phyloP scores from a whole-genome alignment of 2,329 filamentous ascomycete species.

The Zalaria obscura region DNA sequence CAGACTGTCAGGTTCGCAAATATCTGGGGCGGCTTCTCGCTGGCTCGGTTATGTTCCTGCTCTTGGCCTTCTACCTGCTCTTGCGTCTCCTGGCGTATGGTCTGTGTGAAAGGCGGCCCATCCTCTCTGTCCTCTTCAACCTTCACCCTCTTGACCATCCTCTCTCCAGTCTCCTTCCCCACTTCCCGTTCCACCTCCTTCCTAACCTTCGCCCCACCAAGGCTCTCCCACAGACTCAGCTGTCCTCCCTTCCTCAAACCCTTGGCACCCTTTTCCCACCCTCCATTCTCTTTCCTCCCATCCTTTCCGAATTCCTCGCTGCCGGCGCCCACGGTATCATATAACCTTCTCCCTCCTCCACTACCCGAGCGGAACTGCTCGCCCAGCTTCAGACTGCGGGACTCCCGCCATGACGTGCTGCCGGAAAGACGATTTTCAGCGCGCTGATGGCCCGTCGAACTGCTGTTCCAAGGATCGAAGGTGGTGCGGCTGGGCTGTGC shows the following conservation, averaged over 20 bases:
- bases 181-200: conserved; percentile 7
- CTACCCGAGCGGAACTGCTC: conserved; percentile 49
- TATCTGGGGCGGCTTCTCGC: conserved; percentile 8
- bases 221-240: conserved; percentile 22
- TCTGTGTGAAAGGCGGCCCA: neutral
- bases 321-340: conserved; percentile 52
- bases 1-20: conserved; percentile 65
- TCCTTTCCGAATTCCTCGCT: conserved; percentile 40
- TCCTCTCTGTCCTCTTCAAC: neutral
- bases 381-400: conserved; percentile 53
- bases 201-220: conserved; percentile 9
- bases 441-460: conserved; percentile 70
- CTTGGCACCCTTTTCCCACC: conserved; percentile 33
- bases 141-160: no score
- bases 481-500: conserved; percentile 95
- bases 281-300: conserved; percentile 37
- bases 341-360: conserved; percentile 43
- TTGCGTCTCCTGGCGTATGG: neutral
- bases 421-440: conserved; percentile 52
- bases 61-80: neutral
- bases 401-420: conserved; percentile 56
- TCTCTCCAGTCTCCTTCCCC: neutral
- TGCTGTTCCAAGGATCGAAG: conserved; percentile 91
- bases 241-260: conserved; percentile 33
- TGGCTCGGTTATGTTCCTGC: neutral